Conservation (phyloP, 306 rosid genomes). For the Gleditsia sinensis region DNA sequence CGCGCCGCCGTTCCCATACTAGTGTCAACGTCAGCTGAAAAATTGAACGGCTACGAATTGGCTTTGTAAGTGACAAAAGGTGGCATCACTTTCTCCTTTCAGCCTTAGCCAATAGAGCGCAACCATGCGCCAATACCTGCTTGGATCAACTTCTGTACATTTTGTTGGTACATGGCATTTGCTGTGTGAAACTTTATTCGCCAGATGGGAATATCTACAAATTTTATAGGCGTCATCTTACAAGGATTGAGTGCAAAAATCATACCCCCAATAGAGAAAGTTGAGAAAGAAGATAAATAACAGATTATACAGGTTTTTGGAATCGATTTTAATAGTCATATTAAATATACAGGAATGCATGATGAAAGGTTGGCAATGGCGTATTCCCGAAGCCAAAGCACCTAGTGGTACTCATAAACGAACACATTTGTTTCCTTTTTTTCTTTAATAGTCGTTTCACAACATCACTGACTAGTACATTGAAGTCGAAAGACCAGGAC, state of each 20-base stretch:
- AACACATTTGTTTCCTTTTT: background rate
- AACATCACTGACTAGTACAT: no score
- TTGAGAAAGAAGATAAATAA: no score
- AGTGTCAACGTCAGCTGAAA: background rate
- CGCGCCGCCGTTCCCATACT: background rate
- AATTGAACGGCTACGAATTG: conserved; percentile 43
- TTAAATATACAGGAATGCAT: background rate
- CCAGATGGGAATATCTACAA: background rate
- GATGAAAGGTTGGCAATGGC: background rate
- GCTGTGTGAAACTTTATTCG: background rate
- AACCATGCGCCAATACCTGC: conserved; percentile 2
- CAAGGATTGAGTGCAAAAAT: no score
- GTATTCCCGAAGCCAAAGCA: background rate
- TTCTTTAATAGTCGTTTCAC: no score
- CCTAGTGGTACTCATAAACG: background rate
- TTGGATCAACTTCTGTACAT: background rate
- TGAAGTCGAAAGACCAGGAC: no score
- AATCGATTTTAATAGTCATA: no score
- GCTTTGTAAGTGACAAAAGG: conserved; percentile 14
- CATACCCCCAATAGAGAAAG: no score
- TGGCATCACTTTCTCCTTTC: conserved; percentile 12
- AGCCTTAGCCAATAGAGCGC: background rate
- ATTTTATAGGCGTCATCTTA: no score
- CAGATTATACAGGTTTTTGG: no score
- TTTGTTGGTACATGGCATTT: background rate